Base-by-base conservation (phyloP, 139 green algal genomes). In the Pedinophyceae sp. region DNA sequence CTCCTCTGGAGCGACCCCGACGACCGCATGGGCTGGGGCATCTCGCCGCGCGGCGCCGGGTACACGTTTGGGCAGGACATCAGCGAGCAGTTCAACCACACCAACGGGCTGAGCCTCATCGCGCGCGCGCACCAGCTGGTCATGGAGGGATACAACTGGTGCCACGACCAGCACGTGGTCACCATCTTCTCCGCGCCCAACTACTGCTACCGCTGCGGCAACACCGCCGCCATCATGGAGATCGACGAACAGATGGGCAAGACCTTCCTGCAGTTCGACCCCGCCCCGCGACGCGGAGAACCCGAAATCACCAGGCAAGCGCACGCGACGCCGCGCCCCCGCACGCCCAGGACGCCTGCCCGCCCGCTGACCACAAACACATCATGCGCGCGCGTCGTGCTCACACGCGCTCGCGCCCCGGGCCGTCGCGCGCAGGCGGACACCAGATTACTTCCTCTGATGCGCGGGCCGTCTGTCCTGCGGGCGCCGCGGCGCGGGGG, bases 11-110 rank as follows among this genome's bases (percentile, higher is more conserved):
- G 63, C 4, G 92, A 99, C 61, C 92, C 92, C 0, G 92, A 99
- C 60, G 92, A 99, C 57, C 66, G 92, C 20, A 86, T 74, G 30
- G 91, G 92, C 30, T 99, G 92, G 92, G 92, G 92, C 64, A 97
- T 99, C 64, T 93, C 79, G 1, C 92, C 92, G 2, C 74, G 92
- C 23, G 92, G 92, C 3, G 88, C 91, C 18, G 92, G 92, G 17
- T 99, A 99, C 78, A 99, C 92, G 3, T 99, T 98, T 71, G 92
- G 92, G 5, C 82, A 94, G 65, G 92, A 99, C 75, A 94, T 99
- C 64, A 79, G 60, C 25, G 86, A 97, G 75, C 82, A 96, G 64
- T 99, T 96, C 83, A 98, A 94, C 68, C 85, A 95, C 67, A 81
- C 79, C 60, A 99, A 99, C 67, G 81, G 80, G 0, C 70, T 99